Conservation (phyloP, 2,329 filamentous ascomycete species). For the Tolypocladium pustulatum region DNA sequence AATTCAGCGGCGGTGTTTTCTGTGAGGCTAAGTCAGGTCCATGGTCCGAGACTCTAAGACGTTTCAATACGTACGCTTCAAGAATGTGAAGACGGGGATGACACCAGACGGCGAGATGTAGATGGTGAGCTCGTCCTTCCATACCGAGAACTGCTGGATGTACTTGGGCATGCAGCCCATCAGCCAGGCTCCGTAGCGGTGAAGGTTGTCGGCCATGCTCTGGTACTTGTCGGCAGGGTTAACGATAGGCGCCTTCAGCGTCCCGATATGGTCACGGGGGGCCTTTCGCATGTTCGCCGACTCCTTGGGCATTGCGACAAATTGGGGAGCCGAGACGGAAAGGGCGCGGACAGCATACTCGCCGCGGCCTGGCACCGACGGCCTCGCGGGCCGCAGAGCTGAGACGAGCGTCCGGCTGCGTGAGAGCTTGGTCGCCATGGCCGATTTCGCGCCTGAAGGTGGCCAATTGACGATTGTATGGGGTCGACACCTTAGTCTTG, state of each 20-base stretch:
- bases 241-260: slow-evolving; percentile 67
- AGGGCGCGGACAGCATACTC: slow-evolving; percentile 36
- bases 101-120: slow-evolving; percentile 84
- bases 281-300: slow-evolving; percentile 58
- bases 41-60: not conserved
- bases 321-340: slow-evolving; percentile 34
- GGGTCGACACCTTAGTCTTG: not conserved
- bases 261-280: slow-evolving; percentile 44
- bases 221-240: slow-evolving; percentile 92
- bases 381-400: slow-evolving; percentile 42
- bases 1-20: slow-evolving; percentile 96
- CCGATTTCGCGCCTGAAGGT: slow-evolving; percentile 21
- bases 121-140: slow-evolving; percentile 97
- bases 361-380: slow-evolving; percentile 28
- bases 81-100: slow-evolving; percentile 83
- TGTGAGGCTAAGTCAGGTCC: slow-evolving; percentile 15
- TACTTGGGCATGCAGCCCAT: slow-evolving; percentile 97
- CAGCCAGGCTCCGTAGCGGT: slow-evolving; percentile 92
- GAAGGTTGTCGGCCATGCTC: slow-evolving; percentile 76
- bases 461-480: slow-evolving; percentile 32
- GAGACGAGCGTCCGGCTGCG: slow-evolving; percentile 45
- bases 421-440: slow-evolving; percentile 52
- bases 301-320: slow-evolving; percentile 50
- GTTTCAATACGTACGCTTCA: slow-evolving; percentile 54
- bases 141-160: slow-evolving; percentile 97